A percentile compares a stretch with the other conserved stretches of the same genome.
Evolutionary conservation across 495 filamentous ascomycete species (phyloP).

Genomic region (Hypoxylon crocopeplum): DNA sequence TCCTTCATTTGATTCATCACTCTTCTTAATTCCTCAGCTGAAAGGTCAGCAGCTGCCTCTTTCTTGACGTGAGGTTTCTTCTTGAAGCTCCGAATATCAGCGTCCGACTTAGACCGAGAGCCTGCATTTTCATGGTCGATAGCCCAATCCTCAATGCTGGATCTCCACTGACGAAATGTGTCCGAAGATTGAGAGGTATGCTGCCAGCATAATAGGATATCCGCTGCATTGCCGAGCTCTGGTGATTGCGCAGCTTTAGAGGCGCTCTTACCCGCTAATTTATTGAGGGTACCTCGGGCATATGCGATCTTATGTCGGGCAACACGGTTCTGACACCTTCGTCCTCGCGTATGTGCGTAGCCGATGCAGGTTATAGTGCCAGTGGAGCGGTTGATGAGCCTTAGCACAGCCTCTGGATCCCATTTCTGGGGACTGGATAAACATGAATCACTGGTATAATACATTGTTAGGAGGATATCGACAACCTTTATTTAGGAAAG

Average conservation of each 20-base stretch:
- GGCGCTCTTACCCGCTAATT: neutral
- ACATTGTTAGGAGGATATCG: slow-evolving; percentile 6
- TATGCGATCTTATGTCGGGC: slow-evolving; percentile 1
- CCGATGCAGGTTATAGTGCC: slow-evolving; percentile 2
- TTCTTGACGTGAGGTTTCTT: neutral
- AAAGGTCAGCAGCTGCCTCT: neutral
- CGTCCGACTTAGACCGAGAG: neutral
- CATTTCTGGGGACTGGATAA: neutral
- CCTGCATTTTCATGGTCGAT: neutral
- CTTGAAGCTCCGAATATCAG: neutral
- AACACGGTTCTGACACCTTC: slow-evolving; percentile 3
- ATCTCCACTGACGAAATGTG: slow-evolving; percentile 1
- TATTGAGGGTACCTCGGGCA: neutral
- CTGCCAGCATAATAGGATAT: slow-evolving; percentile 14
- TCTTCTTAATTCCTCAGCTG: neutral
- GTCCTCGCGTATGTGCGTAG: neutral
- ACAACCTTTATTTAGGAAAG: no score
- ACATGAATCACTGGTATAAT: neutral
- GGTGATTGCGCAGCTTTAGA: slow-evolving; percentile 7
- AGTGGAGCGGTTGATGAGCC: neutral
- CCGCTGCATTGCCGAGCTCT: neutral
- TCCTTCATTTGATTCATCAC: neutral
- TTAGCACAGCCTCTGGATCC: slow-evolving; percentile 15
- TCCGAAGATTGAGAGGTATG: neutral
- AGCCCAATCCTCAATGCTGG: neutral